Percentiles rank a stretch among this genome's conserved stretches.
Evolutionary conservation across 768 basidiomycete genomes (phyloP).

Genomic region (Lyophyllum atratum): DNA sequence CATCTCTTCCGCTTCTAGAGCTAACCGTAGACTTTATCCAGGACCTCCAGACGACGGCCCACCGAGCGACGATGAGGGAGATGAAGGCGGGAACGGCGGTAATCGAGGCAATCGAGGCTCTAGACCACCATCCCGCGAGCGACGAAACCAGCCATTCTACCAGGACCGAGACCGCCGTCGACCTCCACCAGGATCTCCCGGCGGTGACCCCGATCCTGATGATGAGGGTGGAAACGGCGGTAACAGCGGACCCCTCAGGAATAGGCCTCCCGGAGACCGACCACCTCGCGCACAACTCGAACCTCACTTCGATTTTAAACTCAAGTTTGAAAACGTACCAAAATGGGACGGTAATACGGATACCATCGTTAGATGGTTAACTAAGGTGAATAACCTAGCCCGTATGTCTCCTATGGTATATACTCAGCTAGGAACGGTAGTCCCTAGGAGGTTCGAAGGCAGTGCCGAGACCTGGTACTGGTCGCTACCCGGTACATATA

Average conservation of each 20-base stretch:
- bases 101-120: background rate
- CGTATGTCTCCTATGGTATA: slow-evolving; percentile 9
- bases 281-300: background rate
- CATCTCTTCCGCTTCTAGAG: background rate
- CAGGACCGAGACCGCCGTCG: no score
- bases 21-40: background rate
- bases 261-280: background rate
- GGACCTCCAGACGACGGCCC: background rate
- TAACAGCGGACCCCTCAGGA: background rate
- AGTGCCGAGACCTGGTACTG: slow-evolving; percentile 33
- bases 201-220: background rate
- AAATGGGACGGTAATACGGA: slow-evolving; percentile 23
- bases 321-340: no score
- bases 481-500: no score
- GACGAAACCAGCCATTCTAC: background rate
- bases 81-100: background rate
- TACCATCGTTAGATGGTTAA: slow-evolving; percentile 29
- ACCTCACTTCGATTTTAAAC: slow-evolving; percentile 32
- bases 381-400: slow-evolving; percentile 26
- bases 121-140: background rate
- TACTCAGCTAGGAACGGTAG: slow-evolving; percentile 26
- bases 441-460: slow-evolving; percentile 27
- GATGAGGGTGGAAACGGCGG: background rate
- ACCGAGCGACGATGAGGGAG: background rate
- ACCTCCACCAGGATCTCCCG: no score